Evolutionary conservation across 1,284 basidiomycete species (phyloP), one percentile per base, ranked within the genome.

Genomic region (Cryptococcus depauperatus): DNA sequence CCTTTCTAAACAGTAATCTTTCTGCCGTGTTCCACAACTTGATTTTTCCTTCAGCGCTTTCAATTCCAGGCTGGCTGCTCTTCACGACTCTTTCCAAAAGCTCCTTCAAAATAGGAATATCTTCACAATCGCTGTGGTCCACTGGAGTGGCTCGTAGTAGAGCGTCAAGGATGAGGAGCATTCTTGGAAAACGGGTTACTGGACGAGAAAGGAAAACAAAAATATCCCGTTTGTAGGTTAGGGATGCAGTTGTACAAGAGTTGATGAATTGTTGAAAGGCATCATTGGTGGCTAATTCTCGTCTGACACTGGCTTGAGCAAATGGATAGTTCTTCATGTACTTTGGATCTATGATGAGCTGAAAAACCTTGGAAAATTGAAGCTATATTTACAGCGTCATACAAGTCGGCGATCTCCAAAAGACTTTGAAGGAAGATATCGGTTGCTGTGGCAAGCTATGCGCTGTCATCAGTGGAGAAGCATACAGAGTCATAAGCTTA

Each of bases 131-230:
- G 4, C 56, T 54, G 52, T 65, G 62, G 45, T 60, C 61, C 5
- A 25, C 30, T 9, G 62, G 61, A 0, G 85, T 86, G 34, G 77
- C 66, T 57, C 84, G 82, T 45, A 79, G 66, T 7, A 83, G 73
- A 41, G 80, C 78, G 52, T 83, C 79, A n/a, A 90, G 71, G 0
- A 86, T 69, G 6, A 90, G 76, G 40, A 77, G 77, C 1, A 89
- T 73, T 25, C 86, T 77, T 11, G 85, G 85, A 19, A 90, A 76
- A 14, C 85, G 80, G 2, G 85, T 87, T 18, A 88, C 81, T 1
- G 87, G 85, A 5, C 87, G 76, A 6, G 83, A 84, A 18, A 89
- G 74, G 59, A 90, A 84, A 2, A 84, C 84, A 46, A 83, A 78
- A 4, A 65, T 48, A 44, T 89, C 86, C 38, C 85, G 79, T 63